Evolutionary conservation across 1,284 basidiomycete species (phyloP), one percentile per base, ranked within the genome.

Genomic region (Apiotrichum veenhuisii): DNA sequence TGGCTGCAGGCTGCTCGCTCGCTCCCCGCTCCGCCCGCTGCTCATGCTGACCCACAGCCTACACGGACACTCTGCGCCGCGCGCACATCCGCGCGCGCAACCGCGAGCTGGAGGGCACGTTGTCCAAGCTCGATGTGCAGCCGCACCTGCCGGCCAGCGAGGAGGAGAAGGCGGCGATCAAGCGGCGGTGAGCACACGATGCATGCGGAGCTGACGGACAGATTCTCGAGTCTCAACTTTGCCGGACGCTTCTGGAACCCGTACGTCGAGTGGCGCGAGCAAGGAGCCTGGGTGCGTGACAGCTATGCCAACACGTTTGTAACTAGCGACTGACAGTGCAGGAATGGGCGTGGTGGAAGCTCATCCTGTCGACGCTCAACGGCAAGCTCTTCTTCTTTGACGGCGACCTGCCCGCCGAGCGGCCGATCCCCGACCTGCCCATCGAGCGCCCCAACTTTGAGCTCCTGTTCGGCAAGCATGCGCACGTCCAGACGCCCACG

Each of bases 201-300:
- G 30, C 12, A 30, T 5, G 30, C 30, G n/a, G n/a, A n/a, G 30
- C 34, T 41, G 37, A 38, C 47, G 11, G 22, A n/a, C 59, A 76
- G 72, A 12, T 75, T 70, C 57, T 54, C 67, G 26, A 71, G 69
- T 52, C 53, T 73, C 40, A 64, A 66, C 55, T 75, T 69, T 51
- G 72, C 72, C 8, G 73, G 73, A 23, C 55, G 73, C 37, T 74
- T 69, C 58, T 75, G 73, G 64, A 80, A 81, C 61, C 77, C 79
- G 2, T 77, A 79, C 48, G 71, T 73, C 12, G 80, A 81, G 58
- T 81, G 80, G 79, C 68, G 79, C 55, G 80, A 81, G 59, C 79
- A 80, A 62, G 79, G 79, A n/a, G 72, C 73, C 18, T 77, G 75
- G 75, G 73, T 74, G 37, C 41, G 72, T 66, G 8, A 2, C 20